Evolutionary conservation across 2,329 filamentous ascomycete genomes (phyloP), one percentile per base, ranked within the genome.

Genomic region (Acrodontium crateriforme): DNA sequence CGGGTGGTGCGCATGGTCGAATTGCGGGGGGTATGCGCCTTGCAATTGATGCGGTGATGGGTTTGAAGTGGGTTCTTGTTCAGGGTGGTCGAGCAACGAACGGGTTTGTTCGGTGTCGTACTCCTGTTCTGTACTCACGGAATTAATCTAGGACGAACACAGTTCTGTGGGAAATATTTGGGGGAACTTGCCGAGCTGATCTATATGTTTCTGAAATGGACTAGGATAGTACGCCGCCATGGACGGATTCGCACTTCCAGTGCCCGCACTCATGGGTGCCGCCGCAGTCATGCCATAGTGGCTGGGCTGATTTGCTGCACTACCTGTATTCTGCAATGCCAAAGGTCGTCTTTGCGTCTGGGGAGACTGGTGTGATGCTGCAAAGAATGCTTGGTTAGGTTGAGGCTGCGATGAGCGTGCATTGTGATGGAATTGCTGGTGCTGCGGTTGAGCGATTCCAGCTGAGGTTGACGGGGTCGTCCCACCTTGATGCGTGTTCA

Each of bases 151-250:
- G 67, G 65, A 74, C 65, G 65, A 63, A 68, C 67, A 73, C 53
- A 71, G 64, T 60, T 69, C 66, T 62, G 66, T 65, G 49, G 39
- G 49, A 58, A 52, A 56, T 59, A 59, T 56, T 47, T 37, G 63
- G 65, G 68, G 56, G 50, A 68, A 66, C 84, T 80, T 83, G 79
- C 87, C 87, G 56, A 95, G 73, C 65, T 93, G 83, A 57, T 91
- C 81, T 58, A 91, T 85, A 55, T 94, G 87, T 54, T 80, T 89
- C 51, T 91, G 83, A 59, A 92, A 94, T 11, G 81, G 78, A 32
- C 82, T 78, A 27, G 80, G 74, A 52, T 92, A 94, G 58, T 78
- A 92, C 29, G 58, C 55, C 11, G 34, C 53, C 23, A 46, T 52
- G 25, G 39, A 44, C 24, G 43, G 44, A 38, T 45, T 50, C 19